Evolutionary conservation across 441 rosid genomes (phyloP).

Genomic region (Capsella rubella): DNA sequence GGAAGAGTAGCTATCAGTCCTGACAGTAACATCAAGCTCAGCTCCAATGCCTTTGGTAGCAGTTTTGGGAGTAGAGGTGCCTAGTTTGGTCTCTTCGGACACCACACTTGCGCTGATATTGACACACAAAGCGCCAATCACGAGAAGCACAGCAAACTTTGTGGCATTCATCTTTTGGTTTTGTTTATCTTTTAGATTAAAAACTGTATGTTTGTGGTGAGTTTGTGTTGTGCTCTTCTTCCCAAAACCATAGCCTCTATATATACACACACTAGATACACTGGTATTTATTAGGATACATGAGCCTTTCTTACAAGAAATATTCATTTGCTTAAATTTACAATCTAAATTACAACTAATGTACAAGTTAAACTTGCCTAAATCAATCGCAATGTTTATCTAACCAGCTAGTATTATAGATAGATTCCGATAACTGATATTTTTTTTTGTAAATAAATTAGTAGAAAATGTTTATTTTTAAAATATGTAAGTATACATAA

Average conservation of each 20-base stretch:
- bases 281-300: not conserved
- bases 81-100: slow-evolving; percentile 15
- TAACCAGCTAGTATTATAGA: not conserved
- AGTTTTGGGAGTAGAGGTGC: slow-evolving; percentile 5
- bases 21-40: not conserved
- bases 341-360: too few relatives aligned
- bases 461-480: too few relatives aligned
- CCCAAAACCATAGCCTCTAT: not conserved
- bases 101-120: slow-evolving; percentile 5
- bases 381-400: not conserved
- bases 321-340: not conserved
- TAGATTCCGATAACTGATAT: not conserved
- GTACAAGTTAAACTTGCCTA: not conserved
- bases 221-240: slow-evolving; percentile 21
- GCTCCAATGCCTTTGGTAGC: slow-evolving; percentile 16
- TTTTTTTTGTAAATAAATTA: not conserved
- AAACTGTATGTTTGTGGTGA: not conserved
- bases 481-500: too few relatives aligned
- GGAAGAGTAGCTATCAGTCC: accelerated
- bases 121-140: slow-evolving; percentile 29
- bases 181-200: not conserved
- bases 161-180: slow-evolving; percentile 15
- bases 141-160: slow-evolving; percentile 16
- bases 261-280: not conserved
- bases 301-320: slow-evolving; percentile 20